Evolutionary conservation across 257 asterid genomes (phyloP).

Genomic region (Knoxia roxburghii): DNA sequence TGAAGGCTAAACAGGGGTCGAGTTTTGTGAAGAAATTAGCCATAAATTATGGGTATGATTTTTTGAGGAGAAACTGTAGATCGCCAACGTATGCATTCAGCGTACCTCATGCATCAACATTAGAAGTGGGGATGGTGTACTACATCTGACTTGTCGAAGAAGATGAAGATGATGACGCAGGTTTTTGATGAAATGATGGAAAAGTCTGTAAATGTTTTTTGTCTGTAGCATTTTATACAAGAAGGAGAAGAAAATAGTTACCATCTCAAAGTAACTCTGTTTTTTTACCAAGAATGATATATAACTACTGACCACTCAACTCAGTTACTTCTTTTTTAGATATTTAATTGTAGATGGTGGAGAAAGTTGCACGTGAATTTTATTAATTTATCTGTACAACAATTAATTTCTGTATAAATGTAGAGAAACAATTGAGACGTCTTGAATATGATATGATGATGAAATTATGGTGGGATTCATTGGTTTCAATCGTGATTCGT

Average conservation of each 20-base stretch:
- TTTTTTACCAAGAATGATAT: constrained; percentile 3
- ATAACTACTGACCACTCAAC: background rate
- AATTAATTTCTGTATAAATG: too few relatives aligned
- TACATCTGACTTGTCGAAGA: constrained; percentile 41
- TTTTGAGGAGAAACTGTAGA: constrained; percentile 81
- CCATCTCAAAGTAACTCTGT: too few relatives aligned
- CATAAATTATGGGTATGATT: constrained; percentile 75
- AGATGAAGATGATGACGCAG: background rate
- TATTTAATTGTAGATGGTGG: too few relatives aligned
- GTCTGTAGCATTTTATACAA: constrained; percentile 13
- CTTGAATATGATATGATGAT: too few relatives aligned
- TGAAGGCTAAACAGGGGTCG: constrained; percentile 81
- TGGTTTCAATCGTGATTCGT: too few relatives aligned
- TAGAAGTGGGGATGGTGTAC: constrained; percentile 95
- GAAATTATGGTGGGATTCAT: too few relatives aligned
- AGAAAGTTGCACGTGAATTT: too few relatives aligned
- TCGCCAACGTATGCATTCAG: constrained; percentile 53
- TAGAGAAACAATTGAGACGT: too few relatives aligned
- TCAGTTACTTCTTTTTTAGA: too few relatives aligned
- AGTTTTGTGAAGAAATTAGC: constrained; percentile 60
- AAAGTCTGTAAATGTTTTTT: constrained; percentile 13
- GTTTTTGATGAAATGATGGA: too few relatives aligned
- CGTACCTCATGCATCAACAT: constrained; percentile 81
- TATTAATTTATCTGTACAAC: too few relatives aligned
- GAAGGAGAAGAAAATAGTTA: too few relatives aligned